Base-by-base conservation (phyloP, 1,139 yeast species). In the Debaryomycetaceae sp. region DNA sequence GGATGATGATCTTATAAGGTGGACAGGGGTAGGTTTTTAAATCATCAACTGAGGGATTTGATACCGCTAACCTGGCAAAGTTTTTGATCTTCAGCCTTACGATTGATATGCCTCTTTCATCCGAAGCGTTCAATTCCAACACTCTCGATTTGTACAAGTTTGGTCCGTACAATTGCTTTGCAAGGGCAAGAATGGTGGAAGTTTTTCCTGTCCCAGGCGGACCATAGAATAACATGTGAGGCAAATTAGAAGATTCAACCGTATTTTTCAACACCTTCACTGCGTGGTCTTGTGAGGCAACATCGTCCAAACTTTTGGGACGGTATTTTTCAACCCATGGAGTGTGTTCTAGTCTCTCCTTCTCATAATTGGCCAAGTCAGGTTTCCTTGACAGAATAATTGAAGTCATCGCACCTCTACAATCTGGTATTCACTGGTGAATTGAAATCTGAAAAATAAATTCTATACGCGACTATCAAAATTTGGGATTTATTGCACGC, bases 151-250 rank as follows among this genome's bases (percentile, higher is more conserved):
- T 86, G 62, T 79, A 79, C 42, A 90, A 70, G 14, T 59, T 62
- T 1, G 93, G 93, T 0, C 80, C 97, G 59, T 81, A 91, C 40
- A 91, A 68, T 57, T 89, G 91, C 56, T 83, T 85, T 1, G 97
- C 91, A 52, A 91, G 70, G 1, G 97, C 97, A 43, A 91, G 68
- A 41, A 91, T 85, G 0, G 98, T 91, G 1, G 97, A 89, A 0
- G 98, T 91, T 59, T 91, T 91, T 49, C 98, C 98, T 0, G 98
- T 91, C 31, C 98, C 98, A 42, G 98, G 97, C 6, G 98, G 97
- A 0, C 98, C 98, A 61, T 91, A 91, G 66, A 91, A 91, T 41
- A 93, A 69, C 96, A 91, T 88, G 63, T 93, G 98, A 2, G 99
- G 98, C 45, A 90, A 68, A 60, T 93, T 91, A 39, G 93, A 86